Conservation (phyloP, 2,329 filamentous ascomycete genomes). For the Calcarisporium arbuscula region DNA sequence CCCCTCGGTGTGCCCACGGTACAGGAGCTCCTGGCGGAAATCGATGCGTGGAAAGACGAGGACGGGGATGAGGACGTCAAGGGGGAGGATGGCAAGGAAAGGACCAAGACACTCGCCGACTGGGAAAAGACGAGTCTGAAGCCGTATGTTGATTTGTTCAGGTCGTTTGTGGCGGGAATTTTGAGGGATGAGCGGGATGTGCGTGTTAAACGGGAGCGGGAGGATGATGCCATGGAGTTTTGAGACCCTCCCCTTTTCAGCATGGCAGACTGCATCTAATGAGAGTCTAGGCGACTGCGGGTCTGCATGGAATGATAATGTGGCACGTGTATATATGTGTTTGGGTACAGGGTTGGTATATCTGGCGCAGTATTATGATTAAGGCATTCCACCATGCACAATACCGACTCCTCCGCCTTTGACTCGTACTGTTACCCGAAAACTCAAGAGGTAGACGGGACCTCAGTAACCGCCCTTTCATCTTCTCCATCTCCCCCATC, state of each 20-base stretch:
- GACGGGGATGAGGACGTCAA: conserved; percentile 37
- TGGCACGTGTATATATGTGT: too few species aligned
- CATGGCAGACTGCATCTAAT: too few species aligned
- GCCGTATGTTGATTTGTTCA: conserved; percentile 87
- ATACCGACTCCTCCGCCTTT: conserved; percentile 6
- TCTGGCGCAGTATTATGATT: not conserved
- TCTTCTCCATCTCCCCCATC: not conserved
- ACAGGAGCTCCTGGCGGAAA: conserved; percentile 72
- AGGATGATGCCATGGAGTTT: conserved; percentile 49
- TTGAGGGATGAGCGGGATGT: conserved; percentile 66
- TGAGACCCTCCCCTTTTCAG: too few species aligned
- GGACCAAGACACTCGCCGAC: conserved; percentile 52
- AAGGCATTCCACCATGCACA: too few species aligned
- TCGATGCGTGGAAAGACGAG: conserved; percentile 67
- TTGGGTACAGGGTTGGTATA: too few species aligned
- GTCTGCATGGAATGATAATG: too few species aligned
- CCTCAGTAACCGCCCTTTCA: too few species aligned
- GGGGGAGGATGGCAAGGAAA: conserved; percentile 31
- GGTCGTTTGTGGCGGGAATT: conserved; percentile 69
- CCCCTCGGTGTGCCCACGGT: conserved; percentile 87
- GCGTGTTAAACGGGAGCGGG: conserved; percentile 50
- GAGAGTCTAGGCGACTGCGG: too few species aligned
- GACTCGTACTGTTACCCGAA: conserved; percentile 6
- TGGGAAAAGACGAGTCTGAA: conserved; percentile 97
- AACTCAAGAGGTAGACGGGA: too few species aligned